phyloP scores from a whole-genome alignment of 2,329 filamentous ascomycete genomes.

The Aspergillus candidus region DNA sequence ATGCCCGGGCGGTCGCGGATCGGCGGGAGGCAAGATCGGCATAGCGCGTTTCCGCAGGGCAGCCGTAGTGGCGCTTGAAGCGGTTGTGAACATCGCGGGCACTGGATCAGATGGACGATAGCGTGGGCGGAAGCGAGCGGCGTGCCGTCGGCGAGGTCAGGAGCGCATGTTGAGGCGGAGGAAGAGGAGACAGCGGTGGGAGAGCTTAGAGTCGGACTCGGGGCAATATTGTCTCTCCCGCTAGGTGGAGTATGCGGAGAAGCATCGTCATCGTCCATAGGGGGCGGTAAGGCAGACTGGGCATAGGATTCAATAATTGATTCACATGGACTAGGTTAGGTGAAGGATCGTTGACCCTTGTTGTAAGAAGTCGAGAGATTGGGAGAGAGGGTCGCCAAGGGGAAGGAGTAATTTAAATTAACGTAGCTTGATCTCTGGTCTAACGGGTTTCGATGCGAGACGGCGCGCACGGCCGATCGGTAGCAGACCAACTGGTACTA shows the following conservation, averaged over 20 bases:
- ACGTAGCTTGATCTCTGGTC: too few species aligned
- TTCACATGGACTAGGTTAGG: too few species aligned
- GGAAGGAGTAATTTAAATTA: too few species aligned
- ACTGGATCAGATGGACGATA: slow-evolving; percentile 71
- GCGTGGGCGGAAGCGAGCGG: slow-evolving; percentile 40
- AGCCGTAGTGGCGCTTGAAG: slow-evolving; percentile 65
- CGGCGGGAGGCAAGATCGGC: slow-evolving; percentile 66
- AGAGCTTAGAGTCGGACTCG: not conserved
- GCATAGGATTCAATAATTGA: too few species aligned
- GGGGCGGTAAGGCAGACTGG: not conserved
- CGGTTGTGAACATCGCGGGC: slow-evolving; percentile 63
- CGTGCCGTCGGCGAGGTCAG: not conserved
- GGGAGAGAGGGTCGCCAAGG: too few species aligned
- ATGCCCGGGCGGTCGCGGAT: slow-evolving; percentile 61
- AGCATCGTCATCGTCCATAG: slow-evolving; percentile 9
- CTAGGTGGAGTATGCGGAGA: slow-evolving; percentile 5
- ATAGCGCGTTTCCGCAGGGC: slow-evolving; percentile 75
- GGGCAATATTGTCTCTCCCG: not conserved
- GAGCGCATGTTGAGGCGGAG: not conserved
- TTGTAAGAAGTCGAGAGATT: too few species aligned
- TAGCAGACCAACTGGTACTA: too few species aligned
- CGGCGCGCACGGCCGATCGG: too few species aligned
- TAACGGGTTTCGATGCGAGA: too few species aligned
- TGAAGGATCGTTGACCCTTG: too few species aligned
- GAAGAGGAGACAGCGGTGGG: not conserved